Evolutionary conservation across 768 basidiomycete genomes (phyloP).

Genomic region (Kwoniella botswanensis): DNA sequence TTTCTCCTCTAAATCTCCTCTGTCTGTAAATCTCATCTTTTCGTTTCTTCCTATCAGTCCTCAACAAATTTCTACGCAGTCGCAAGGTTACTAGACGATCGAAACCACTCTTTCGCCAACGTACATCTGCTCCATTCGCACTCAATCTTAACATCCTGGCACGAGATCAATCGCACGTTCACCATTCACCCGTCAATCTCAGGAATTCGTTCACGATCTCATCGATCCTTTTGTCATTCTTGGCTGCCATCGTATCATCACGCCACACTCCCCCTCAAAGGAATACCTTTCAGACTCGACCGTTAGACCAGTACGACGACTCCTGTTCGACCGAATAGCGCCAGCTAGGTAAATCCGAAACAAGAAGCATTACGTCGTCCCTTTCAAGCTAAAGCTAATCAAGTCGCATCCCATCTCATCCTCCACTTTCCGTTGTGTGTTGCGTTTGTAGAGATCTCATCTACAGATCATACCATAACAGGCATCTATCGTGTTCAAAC

Average conservation of each 20-base stretch:
- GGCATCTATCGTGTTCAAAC: not conserved
- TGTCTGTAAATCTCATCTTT: not conserved
- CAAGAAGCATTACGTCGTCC: not conserved
- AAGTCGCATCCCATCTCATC: not conserved
- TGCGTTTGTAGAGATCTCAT: not conserved
- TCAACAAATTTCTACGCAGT: no score
- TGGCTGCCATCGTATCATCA: not conserved
- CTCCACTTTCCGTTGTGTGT: not conserved
- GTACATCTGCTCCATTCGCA: no score
- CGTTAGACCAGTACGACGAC: not conserved
- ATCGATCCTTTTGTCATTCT: not conserved
- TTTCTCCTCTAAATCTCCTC: constrained; percentile 4
- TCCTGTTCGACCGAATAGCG: not conserved
- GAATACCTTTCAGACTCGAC: not conserved
- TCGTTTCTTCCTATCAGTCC: not conserved
- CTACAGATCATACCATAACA: not conserved
- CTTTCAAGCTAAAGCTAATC: not conserved
- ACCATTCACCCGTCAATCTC: not conserved
- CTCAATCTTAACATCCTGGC: not conserved
- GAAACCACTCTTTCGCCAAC: no score
- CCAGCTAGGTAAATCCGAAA: no score
- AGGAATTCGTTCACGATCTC: not conserved
- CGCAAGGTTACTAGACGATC: no score
- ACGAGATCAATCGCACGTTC: not conserved
- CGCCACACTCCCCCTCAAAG: not conserved